Base-by-base conservation (phyloP, 139 green algal genomes). In the Chlamydomonas sphaeroides region DNA sequence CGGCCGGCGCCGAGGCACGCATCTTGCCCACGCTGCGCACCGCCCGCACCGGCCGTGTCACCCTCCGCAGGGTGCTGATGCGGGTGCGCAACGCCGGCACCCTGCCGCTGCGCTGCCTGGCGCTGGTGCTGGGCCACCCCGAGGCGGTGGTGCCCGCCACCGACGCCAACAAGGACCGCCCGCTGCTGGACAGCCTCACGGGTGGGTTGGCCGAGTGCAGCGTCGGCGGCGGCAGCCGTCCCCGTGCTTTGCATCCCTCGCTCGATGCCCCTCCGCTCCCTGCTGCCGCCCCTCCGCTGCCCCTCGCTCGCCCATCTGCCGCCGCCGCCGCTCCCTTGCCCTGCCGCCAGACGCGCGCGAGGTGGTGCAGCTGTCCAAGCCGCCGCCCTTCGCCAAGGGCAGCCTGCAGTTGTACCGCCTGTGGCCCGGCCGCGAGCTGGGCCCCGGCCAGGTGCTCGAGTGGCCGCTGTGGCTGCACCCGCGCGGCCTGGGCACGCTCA, bases 401-500 rank as follows among this genome's bases (percentile, higher is more conserved):
- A 49, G 79, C 48, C 28, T 36, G 72, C 56, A 78, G 65, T 36
- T 89, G 41, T 86, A 78, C 65, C 45, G 71, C 1, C 84, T 85
- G 74, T 80, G 73, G 39, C 51, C 68, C 10, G 56, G 72, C 21
- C 49, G 72, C 17, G 80, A 68, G 67, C 77, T 95, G 65, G 41
- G 49, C 18, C 84, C 87, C 11, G 84, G 87, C 2, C 65, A 80
- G 66, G 67, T 69, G 32, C 41, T 92, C 68, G 51, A 83, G 30
- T 89, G 89, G 85, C 86, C 89, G 33, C 49, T 95, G 83, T 93
- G 90, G 90, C 53, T 94, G 74, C 90, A 95, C 78, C 88, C 88
- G 14, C 67, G 65, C 5, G 59, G 62, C 17, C 15, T 82, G 30
- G 92, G 90, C 30, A 51, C 45, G 11, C 63, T 92, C 36, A 59